Conservation (phyloP, 139 green algal genomes). For the Gonium pectorale region DNA sequence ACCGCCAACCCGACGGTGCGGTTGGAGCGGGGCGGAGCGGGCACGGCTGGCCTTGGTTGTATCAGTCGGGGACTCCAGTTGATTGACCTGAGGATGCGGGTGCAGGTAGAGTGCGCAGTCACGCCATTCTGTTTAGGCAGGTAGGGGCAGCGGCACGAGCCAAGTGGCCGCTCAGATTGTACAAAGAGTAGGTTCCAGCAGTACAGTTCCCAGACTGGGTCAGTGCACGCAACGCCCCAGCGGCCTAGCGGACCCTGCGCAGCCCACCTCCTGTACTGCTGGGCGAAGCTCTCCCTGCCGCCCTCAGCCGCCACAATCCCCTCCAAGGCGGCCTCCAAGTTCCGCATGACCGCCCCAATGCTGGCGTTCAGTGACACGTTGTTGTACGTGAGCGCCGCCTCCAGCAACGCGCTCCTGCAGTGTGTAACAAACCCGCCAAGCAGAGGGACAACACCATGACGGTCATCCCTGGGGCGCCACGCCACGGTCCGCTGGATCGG, state of each 20-base stretch:
- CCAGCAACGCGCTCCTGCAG: not conserved
- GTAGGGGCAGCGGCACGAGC: not conserved
- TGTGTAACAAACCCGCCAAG: not conserved
- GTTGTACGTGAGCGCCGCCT: not conserved
- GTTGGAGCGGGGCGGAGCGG: not conserved
- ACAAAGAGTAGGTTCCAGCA: no score
- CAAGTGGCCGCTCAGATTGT: no score
- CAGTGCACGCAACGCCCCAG: not conserved
- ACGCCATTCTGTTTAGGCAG: no score
- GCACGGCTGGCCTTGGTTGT: not conserved
- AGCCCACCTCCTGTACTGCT: constrained; percentile 4
- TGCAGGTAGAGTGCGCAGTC: no score
- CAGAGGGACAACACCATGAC: no score
- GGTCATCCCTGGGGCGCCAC: no score
- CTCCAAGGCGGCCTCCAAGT: not conserved
- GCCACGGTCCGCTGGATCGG: no score
- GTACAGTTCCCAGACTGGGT: no score
- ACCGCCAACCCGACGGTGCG: not conserved
- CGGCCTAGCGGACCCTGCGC: no score
- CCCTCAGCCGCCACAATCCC: not conserved
- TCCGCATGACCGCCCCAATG: not conserved
- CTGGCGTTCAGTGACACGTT: not conserved
- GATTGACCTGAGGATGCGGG: not conserved
- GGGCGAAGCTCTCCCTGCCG: not conserved
- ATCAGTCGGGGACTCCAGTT: not conserved